A percentile compares a stretch with the other conserved stretches of the same genome.
phyloP scores from a whole-genome alignment of 768 basidiomycete species.

The Suillus cothurnatus region DNA sequence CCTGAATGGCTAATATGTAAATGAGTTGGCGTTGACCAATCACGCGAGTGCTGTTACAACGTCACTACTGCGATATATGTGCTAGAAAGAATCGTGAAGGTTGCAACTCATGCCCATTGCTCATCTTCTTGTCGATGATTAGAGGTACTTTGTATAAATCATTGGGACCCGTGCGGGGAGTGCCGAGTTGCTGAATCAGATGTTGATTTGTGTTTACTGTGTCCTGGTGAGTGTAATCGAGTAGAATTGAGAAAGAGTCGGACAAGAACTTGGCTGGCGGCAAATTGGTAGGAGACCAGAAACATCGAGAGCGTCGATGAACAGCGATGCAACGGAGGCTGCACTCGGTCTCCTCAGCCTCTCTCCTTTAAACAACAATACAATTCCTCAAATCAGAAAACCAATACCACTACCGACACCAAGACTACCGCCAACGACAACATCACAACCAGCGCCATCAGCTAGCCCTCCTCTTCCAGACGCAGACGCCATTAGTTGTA shows the following conservation, averaged over 20 bases:
- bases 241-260: neutral
- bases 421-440: conserved; percentile 13
- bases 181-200: conserved; percentile 1
- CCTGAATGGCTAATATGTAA: conserved; percentile 5
- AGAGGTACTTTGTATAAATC: neutral
- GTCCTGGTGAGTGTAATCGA: conserved; percentile 4
- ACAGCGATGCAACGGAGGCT: conserved; percentile 60
- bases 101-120: neutral
- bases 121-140: neutral
- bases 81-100: neutral
- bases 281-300: conserved; percentile 5
- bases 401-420: conserved; percentile 16
- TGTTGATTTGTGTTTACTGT: conserved; percentile 5
- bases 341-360: conserved; percentile 60
- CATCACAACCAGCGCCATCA: conserved; percentile 13
- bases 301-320: conserved; percentile 34
- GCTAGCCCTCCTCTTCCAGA: conserved; percentile 27
- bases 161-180: conserved; percentile 2
- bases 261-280: conserved; percentile 1
- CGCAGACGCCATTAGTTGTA: conserved; percentile 64
- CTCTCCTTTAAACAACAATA: conserved; percentile 38
- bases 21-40: neutral
- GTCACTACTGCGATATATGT: neutral
- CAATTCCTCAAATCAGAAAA: conserved; percentile 47
- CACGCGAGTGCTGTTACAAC: neutral